Evolutionary conservation across 1,284 basidiomycete genomes (phyloP).

Genomic region (Polyporus tsugae): DNA sequence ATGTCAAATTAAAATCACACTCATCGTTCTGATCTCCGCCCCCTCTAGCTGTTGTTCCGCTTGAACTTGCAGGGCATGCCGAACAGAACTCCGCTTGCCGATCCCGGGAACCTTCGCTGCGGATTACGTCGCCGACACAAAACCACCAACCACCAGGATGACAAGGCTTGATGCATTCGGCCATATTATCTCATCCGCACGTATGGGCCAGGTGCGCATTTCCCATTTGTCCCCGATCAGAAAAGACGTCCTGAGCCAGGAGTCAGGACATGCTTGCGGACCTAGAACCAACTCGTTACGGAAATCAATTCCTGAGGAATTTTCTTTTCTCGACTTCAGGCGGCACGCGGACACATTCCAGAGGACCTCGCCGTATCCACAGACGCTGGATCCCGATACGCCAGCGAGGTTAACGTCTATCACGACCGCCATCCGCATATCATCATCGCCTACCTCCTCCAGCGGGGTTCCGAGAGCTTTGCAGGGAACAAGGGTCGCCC

Average conservation of each 20-base stretch:
- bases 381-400: not conserved
- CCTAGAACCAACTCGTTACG: not conserved
- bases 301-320: not conserved
- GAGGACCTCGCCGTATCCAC: not conserved
- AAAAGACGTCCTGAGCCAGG: not conserved
- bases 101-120: not conserved
- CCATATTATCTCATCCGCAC: slow-evolving; percentile 2
- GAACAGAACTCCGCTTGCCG: slow-evolving; percentile 8
- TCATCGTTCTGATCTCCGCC: slow-evolving; percentile 22
- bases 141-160: not conserved
- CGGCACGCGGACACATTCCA: not conserved
- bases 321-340: not conserved
- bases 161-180: not conserved
- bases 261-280: not conserved
- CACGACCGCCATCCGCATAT: not conserved
- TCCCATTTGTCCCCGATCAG: slow-evolving; percentile 9
- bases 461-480: not conserved
- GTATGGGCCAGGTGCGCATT: not conserved
- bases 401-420: slow-evolving; percentile 4
- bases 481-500: not conserved
- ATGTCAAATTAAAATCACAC: slow-evolving; percentile 6
- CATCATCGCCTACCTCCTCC: not conserved
- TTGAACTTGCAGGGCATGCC: slow-evolving; percentile 6
- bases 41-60: slow-evolving; percentile 17
- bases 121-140: slow-evolving; percentile 23